Evolutionary conservation across 371 early-diverging fungal genomes (phyloP).

Genomic region (Actinomucor elegans): DNA sequence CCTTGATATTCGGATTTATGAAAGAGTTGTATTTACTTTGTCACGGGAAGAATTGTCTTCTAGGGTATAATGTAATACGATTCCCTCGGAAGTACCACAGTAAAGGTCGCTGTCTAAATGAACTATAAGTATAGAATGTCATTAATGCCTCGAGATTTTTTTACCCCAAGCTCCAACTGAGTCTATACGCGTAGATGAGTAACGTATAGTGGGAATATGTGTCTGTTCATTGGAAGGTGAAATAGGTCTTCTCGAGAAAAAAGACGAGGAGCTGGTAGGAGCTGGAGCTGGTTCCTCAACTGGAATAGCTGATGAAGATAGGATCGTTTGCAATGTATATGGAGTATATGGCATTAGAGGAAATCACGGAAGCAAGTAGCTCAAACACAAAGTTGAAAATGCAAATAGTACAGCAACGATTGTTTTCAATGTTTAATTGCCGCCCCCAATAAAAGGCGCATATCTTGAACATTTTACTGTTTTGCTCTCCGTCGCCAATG

Average conservation of each 20-base stretch:
- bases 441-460: too few relatives aligned
- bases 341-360: slow-evolving; percentile 52
- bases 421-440: too few relatives aligned
- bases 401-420: too few relatives aligned
- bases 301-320: slow-evolving; percentile 29
- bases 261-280: slow-evolving; percentile 22
- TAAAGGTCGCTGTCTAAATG: slow-evolving; percentile 66
- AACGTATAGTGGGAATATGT: slow-evolving; percentile 21
- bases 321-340: slow-evolving; percentile 44
- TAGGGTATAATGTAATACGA: slow-evolving; percentile 62
- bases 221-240: slow-evolving; percentile 25
- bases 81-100: slow-evolving; percentile 76
- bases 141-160: too few relatives aligned
- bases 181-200: slow-evolving; percentile 32
- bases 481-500: too few relatives aligned
- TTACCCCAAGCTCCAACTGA: slow-evolving; percentile 63
- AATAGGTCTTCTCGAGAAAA: slow-evolving; percentile 33
- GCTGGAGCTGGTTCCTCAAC: slow-evolving; percentile 22
- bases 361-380: too few relatives aligned
- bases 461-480: too few relatives aligned
- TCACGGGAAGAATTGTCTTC: slow-evolving; percentile 37
- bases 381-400: too few relatives aligned
- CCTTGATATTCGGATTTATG: too few relatives aligned
- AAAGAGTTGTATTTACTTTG: too few relatives aligned
- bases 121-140: background rate